Percentiles rank a stretch among this genome's conserved stretches.
phyloP scores from a whole-genome alignment of 208 protist genomes.

The Trypanosoma grayi region DNA sequence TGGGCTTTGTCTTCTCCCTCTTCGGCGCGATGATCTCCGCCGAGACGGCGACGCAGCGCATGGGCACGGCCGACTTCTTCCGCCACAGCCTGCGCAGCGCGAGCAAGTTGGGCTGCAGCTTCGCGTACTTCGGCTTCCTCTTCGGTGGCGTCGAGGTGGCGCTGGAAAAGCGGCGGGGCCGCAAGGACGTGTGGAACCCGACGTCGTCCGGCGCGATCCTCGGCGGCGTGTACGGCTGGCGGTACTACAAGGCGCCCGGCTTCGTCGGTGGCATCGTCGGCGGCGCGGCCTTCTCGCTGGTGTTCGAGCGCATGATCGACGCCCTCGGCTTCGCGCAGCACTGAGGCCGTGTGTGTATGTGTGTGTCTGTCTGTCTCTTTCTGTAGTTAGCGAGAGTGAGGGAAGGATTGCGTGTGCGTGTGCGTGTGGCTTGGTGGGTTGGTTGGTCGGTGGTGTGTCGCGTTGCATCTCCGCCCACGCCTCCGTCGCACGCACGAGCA shows the following conservation, averaged over 20 bases:
- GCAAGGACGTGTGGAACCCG: constrained; percentile 86
- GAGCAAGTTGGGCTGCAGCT: constrained; percentile 57
- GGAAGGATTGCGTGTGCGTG: not conserved
- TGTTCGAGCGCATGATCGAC: constrained; percentile 83
- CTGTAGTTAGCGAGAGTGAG: not conserved
- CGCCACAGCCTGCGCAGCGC: constrained; percentile 68
- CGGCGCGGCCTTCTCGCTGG: constrained; percentile 66
- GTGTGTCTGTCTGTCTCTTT: not conserved
- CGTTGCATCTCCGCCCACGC: too few species aligned
- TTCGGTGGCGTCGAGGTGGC: constrained; percentile 89
- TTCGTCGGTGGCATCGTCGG: constrained; percentile 55
- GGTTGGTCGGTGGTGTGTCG: too few species aligned
- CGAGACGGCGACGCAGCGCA: constrained; percentile 82
- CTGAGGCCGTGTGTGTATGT: constrained; percentile 21
- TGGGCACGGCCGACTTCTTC: constrained; percentile 90
- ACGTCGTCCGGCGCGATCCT: constrained; percentile 69
- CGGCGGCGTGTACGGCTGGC: constrained; percentile 79
- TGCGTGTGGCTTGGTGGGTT: too few species aligned
- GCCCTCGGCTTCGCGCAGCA: constrained; percentile 65
- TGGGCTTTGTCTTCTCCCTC: constrained; percentile 86
- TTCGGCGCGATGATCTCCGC: constrained; percentile 87
- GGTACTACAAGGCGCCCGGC: constrained; percentile 77
- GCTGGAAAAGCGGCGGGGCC: constrained; percentile 88
- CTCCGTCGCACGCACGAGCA: too few species aligned
- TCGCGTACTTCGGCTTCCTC: constrained; percentile 88